Percentiles rank a stretch among this genome's conserved stretches.
phyloP scores from a whole-genome alignment of 1,284 basidiomycete species.

The Boletellus dicymbophilus region DNA sequence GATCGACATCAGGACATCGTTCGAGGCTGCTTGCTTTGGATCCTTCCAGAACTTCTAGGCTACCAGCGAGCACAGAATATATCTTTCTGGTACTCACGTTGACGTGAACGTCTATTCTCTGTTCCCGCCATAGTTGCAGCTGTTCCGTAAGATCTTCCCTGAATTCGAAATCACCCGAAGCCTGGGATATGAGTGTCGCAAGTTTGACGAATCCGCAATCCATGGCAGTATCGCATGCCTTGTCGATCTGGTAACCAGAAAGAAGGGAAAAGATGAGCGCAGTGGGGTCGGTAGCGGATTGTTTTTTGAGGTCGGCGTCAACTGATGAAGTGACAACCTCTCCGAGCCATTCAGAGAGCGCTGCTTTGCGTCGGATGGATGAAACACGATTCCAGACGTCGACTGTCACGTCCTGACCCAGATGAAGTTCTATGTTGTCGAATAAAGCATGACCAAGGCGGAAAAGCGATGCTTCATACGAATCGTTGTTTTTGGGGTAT shows the following conservation, averaged over 20 bases:
- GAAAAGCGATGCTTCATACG: slow-evolving; percentile 82
- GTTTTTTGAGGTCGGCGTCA: slow-evolving; percentile 71
- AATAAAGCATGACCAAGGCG: slow-evolving; percentile 91
- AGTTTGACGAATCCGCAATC: slow-evolving; percentile 84
- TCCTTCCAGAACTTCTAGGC: slow-evolving; percentile 67
- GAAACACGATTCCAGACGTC: slow-evolving; percentile 63
- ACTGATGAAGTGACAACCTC: slow-evolving; percentile 73
- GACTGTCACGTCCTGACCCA: slow-evolving; percentile 53
- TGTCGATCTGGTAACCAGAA: slow-evolving; percentile 86
- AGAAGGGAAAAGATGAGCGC: slow-evolving; percentile 76
- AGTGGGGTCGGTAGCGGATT: slow-evolving; percentile 47
- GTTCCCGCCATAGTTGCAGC: slow-evolving; percentile 82
- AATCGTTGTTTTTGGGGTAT: slow-evolving; percentile 74
- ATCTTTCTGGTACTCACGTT: slow-evolving; percentile 73
- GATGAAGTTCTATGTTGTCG: slow-evolving; percentile 75
- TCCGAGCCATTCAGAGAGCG: slow-evolving; percentile 87
- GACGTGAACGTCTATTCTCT: slow-evolving; percentile 76
- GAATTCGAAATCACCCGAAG: slow-evolving; percentile 80
- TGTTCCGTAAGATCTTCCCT: slow-evolving; percentile 79
- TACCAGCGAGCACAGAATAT: slow-evolving; percentile 87
- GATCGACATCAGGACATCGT: slow-evolving; percentile 61
- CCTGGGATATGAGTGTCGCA: slow-evolving; percentile 91
- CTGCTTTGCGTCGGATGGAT: slow-evolving; percentile 76
- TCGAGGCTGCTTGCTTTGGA: slow-evolving; percentile 57
- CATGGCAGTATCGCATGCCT: slow-evolving; percentile 78